These are phyloP conservation scores for Lyophyllum atratum DNA, from an alignment of 768 basidiomycete genomes.

Conservation along the genomic window DNA sequence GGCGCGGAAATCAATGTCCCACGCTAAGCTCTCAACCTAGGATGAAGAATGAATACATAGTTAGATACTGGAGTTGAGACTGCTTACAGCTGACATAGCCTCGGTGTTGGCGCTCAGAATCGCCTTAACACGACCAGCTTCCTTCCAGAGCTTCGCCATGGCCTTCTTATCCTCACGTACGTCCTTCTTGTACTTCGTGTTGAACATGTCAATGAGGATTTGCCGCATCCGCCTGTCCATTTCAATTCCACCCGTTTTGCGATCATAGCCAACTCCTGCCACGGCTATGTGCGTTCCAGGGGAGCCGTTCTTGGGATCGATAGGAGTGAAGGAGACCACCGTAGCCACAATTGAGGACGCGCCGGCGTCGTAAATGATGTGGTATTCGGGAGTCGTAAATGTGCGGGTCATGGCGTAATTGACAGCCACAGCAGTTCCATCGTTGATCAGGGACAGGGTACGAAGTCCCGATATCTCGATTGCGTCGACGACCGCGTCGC, in stretches of 20 bases:
- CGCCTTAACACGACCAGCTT: constrained; percentile 87
- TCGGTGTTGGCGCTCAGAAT: constrained; percentile 93
- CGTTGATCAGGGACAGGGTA: constrained; percentile 84
- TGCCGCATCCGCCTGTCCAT: constrained; percentile 84
- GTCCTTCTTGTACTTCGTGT: constrained; percentile 66
- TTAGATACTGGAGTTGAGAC: neutral
- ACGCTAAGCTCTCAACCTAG: constrained; percentile 84
- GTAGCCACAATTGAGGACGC: constrained; percentile 82
- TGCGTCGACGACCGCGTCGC: constrained; percentile 90
- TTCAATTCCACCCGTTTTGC: constrained; percentile 76
- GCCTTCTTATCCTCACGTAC: constrained; percentile 76
- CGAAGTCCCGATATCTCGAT: constrained; percentile 88
- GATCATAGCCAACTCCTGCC: constrained; percentile 82
- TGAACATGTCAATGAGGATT: constrained; percentile 75
- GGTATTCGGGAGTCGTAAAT: constrained; percentile 79
- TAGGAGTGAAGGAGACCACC: constrained; percentile 65
- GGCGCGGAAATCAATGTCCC: constrained; percentile 88
- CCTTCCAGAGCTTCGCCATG: constrained; percentile 94
- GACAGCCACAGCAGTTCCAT: constrained; percentile 93
- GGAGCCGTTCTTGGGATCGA: constrained; percentile 52
- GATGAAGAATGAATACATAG: neutral
- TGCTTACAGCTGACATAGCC: constrained; percentile 65
- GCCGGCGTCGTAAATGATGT: constrained; percentile 94
- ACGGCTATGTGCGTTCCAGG: constrained; percentile 73
- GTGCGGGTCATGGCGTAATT: constrained; percentile 98